These are phyloP conservation scores for Rhododendron henanense DNA, from an alignment of 148 eudicot species.

Conservation along the genomic window DNA sequence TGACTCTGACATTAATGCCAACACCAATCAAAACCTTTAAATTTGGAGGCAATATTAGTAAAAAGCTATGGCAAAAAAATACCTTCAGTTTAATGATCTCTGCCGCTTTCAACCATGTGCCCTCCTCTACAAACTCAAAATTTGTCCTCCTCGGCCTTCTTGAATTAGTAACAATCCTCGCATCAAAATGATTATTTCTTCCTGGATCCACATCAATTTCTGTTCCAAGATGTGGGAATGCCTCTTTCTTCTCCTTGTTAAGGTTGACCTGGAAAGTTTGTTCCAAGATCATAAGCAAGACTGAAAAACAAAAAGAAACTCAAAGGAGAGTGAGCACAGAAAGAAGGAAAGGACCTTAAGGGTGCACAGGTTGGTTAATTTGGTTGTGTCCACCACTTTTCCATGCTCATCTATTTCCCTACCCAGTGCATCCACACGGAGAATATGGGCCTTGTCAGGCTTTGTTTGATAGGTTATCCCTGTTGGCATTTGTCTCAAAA, in stretches of 20 bases:
- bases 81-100: constrained; percentile 83
- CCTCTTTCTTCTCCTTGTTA: constrained; percentile 92
- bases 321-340: background rate
- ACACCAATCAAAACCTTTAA: constrained; percentile 13
- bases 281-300: constrained; percentile 8
- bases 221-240: constrained; percentile 84
- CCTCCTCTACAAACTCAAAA: constrained; percentile 95
- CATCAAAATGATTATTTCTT: constrained; percentile 77
- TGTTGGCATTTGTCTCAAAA: constrained; percentile 71
- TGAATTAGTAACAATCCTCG: constrained; percentile 79
- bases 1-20: constrained; percentile 51
- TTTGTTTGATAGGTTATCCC: constrained; percentile 63
- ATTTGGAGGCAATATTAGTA: background rate
- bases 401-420: constrained; percentile 97
- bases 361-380: constrained; percentile 63
- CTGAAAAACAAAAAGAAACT: background rate
- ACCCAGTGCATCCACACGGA: constrained; percentile 81
- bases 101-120: constrained; percentile 94
- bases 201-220: constrained; percentile 86
- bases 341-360: constrained; percentile 54
- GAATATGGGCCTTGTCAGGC: constrained; percentile 86
- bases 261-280: constrained; percentile 65
- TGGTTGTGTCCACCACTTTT: constrained; percentile 69
- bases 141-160: constrained; percentile 73
- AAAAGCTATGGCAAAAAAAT: constrained; percentile 2